A percentile compares a stretch with the other conserved stretches of the same genome.
Conservation (phyloP, 2,329 filamentous ascomycete genomes). For the Drechslerella dactyloides region DNA sequence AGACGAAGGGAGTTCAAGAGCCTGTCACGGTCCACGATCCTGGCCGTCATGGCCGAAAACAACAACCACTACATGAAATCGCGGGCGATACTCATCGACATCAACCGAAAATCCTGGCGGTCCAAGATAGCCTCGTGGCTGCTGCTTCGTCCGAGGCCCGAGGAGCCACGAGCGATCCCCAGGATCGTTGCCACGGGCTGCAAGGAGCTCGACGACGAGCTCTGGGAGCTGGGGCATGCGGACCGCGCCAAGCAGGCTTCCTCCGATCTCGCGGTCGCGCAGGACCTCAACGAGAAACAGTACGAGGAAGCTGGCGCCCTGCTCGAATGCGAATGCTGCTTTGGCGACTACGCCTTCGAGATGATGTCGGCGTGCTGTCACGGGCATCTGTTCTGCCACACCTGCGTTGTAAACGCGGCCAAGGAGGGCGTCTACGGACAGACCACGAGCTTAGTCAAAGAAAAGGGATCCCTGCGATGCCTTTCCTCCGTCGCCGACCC, state of each 20-base stretch:
- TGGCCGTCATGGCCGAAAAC: constrained; percentile 77
- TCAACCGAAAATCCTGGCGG: constrained; percentile 78
- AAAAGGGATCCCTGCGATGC: constrained; percentile 77
- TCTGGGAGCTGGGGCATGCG: constrained; percentile 59
- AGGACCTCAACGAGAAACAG: constrained; percentile 61
- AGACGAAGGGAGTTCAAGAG: constrained; percentile 44
- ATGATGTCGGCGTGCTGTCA: constrained; percentile 73
- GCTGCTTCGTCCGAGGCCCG: constrained; percentile 62
- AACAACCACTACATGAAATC: constrained; percentile 80
- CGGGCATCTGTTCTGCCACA: constrained; percentile 78
- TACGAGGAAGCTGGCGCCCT: constrained; percentile 61
- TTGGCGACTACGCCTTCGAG: constrained; percentile 72
- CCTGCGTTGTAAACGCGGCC: constrained; percentile 80
- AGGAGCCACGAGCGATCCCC: constrained; percentile 30
- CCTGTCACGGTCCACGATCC: constrained; percentile 64
- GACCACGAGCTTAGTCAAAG: constrained; percentile 81
- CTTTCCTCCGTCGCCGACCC: constrained; percentile 74
- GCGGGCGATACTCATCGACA: constrained; percentile 70
- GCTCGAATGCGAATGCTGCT: constrained; percentile 80
- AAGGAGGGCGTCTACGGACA: constrained; percentile 92
- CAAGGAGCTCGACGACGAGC: constrained; percentile 62
- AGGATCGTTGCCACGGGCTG: constrained; percentile 45
- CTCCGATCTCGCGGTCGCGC: constrained; percentile 57
- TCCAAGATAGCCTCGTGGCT: constrained; percentile 76
- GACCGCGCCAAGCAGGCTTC: constrained; percentile 57